Evolutionary conservation across 305 asterid genomes (phyloP).

Genomic region (Andrographis paniculata): DNA sequence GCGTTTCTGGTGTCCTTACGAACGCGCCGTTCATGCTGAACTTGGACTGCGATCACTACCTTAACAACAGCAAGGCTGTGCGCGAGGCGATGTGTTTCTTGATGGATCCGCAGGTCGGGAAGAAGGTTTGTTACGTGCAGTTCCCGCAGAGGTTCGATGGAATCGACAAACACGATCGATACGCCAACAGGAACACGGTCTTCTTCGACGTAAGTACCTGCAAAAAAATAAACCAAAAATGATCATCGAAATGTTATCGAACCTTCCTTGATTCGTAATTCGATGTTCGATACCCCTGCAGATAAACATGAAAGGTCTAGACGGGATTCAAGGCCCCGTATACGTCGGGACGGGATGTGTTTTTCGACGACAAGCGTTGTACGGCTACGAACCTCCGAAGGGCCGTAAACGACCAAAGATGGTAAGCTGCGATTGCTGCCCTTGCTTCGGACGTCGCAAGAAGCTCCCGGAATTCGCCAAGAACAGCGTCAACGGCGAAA

Average conservation of each 20-base stretch:
- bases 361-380: slow-evolving; percentile 77
- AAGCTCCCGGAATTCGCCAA: slow-evolving; percentile 54
- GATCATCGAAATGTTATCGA: neutral
- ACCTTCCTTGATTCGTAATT: neutral
- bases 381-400: slow-evolving; percentile 85
- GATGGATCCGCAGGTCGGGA: slow-evolving; percentile 90
- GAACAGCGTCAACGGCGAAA: slow-evolving; percentile 38
- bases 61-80: slow-evolving; percentile 92
- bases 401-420: slow-evolving; percentile 75
- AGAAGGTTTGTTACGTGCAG: slow-evolving; percentile 90
- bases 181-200: slow-evolving; percentile 94
- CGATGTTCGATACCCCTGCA: slow-evolving; percentile 21
- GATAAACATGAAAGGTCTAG: slow-evolving; percentile 98
- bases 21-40: slow-evolving; percentile 99
- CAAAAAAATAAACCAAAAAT: slow-evolving; percentile 1
- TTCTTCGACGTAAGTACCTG: slow-evolving; percentile 77
- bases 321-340: slow-evolving; percentile 97
- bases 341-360: slow-evolving; percentile 98
- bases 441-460: slow-evolving; percentile 81
- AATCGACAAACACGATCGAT: slow-evolving; percentile 82
- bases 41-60: slow-evolving; percentile 96
- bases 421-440: slow-evolving; percentile 96
- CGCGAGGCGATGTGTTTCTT: slow-evolving; percentile 98
- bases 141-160: slow-evolving; percentile 98
- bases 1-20: slow-evolving; percentile 92